Percentiles rank a stretch among this genome's conserved stretches.
These are phyloP conservation scores for Gossypium trilobum DNA, from an alignment of 441 rosid genomes.

Conservation along the genomic window DNA sequence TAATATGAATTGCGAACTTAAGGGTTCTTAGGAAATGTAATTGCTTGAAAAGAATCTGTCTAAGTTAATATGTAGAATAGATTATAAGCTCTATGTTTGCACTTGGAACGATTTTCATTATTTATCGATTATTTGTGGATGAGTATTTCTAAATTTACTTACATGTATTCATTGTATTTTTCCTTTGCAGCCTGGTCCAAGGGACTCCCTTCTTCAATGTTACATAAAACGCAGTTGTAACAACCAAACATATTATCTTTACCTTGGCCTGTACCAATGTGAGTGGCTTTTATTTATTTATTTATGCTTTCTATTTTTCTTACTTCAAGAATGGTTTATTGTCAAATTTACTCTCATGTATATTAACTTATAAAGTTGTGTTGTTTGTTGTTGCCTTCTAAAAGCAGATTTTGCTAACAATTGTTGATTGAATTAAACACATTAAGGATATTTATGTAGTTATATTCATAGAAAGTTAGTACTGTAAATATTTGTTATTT, in stretches of 20 bases:
- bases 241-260: constrained; percentile 68
- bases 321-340: background rate
- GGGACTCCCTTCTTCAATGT: constrained; percentile 67
- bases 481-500: background rate
- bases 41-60: background rate
- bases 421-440: background rate
- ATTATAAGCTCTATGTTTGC: background rate
- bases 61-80: background rate
- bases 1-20: background rate
- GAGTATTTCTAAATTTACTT: background rate
- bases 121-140: background rate
- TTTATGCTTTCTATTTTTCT: background rate
- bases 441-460: background rate
- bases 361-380: background rate
- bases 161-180: constrained; percentile 1
- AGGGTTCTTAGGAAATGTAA: background rate
- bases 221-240: constrained; percentile 73
- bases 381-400: background rate
- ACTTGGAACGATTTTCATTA: background rate
- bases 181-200: constrained; percentile 68
- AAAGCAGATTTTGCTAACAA: background rate
- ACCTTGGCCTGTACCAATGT: constrained; percentile 67
- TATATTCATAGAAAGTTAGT: background rate
- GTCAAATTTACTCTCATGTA: background rate
- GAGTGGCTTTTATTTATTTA: constrained; percentile 2